A percentile compares a stretch with the other conserved stretches of the same genome.
Evolutionary conservation across 2,329 filamentous ascomycete genomes (phyloP).

Genomic region (Coleophoma eucalyptorum): DNA sequence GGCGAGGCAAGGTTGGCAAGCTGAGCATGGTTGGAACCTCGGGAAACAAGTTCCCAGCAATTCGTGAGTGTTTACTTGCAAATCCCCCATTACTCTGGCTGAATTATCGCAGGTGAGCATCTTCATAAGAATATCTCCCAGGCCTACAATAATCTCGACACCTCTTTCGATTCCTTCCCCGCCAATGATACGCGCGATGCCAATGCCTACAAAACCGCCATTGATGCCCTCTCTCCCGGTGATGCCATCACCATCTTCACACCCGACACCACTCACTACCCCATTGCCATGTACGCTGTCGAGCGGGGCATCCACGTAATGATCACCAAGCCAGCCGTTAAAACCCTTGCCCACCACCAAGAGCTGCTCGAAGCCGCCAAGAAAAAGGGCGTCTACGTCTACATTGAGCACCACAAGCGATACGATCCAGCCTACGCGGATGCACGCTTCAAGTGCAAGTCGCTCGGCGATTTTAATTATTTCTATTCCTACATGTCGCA

Average conservation of each 20-base stretch:
- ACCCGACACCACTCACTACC: constrained; percentile 87
- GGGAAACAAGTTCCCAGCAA: constrained; percentile 86
- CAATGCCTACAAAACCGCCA: constrained; percentile 83
- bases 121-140: constrained; percentile 82
- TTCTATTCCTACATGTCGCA: constrained; percentile 98
- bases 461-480: constrained; percentile 93
- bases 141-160: constrained; percentile 86
- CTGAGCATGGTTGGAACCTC: constrained; percentile 88
- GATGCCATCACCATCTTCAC: constrained; percentile 96
- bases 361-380: constrained; percentile 68
- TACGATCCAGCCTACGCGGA: constrained; percentile 92
- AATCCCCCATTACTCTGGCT: neutral
- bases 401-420: constrained; percentile 95
- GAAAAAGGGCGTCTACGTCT: constrained; percentile 80
- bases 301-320: constrained; percentile 85
- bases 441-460: constrained; percentile 71
- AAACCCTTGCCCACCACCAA: constrained; percentile 76
- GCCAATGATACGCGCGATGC: constrained; percentile 70
- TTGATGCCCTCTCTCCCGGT: constrained; percentile 75
- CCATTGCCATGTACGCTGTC: constrained; percentile 89
- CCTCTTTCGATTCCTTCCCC: constrained; percentile 79
- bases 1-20: constrained; percentile 81
- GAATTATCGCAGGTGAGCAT: constrained; percentile 59
- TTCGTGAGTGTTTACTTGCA: constrained; percentile 52
- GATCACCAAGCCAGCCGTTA: constrained; percentile 91